Conservation (phyloP, 2,329 filamentous ascomycete genomes). For the Calonectria crousiana region DNA sequence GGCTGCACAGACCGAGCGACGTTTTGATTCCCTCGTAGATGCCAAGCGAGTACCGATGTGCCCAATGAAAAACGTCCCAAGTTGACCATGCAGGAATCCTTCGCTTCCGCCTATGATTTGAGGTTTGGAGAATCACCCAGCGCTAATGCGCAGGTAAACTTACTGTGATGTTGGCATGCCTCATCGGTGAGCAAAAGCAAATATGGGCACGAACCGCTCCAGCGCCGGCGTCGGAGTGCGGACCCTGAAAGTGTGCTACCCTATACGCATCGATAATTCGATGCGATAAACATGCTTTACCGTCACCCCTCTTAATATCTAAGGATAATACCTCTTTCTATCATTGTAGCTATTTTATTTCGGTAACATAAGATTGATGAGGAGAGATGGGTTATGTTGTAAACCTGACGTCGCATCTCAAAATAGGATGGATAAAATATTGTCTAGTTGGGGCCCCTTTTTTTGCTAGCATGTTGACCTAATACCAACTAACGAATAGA, state of each 20-base stretch:
- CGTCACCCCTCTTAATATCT: background rate
- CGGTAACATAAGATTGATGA: background rate
- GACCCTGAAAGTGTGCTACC: background rate
- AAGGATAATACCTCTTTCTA: background rate
- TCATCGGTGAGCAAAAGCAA: background rate
- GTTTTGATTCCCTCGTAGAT: background rate
- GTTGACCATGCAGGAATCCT: background rate
- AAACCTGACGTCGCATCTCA: background rate
- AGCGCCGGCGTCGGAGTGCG: background rate
- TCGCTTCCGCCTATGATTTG: background rate
- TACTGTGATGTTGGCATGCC: background rate
- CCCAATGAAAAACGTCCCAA: background rate
- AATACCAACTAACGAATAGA: background rate
- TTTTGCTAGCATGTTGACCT: background rate
- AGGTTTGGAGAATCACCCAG: background rate
- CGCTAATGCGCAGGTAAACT: slow-evolving; percentile 3
- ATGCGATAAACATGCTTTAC: background rate
- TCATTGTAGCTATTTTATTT: background rate
- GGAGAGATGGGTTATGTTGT: background rate
- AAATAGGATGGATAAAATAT: background rate
- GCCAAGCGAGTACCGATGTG: background rate
- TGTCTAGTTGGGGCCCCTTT: too few relatives aligned
- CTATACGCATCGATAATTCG: background rate
- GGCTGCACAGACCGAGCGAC: background rate
- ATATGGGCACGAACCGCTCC: background rate